A percentile compares a stretch with the other conserved stretches of the same genome.
Conservation (phyloP, 805 yeast species). For the Metschnikowia hibisci region DNA sequence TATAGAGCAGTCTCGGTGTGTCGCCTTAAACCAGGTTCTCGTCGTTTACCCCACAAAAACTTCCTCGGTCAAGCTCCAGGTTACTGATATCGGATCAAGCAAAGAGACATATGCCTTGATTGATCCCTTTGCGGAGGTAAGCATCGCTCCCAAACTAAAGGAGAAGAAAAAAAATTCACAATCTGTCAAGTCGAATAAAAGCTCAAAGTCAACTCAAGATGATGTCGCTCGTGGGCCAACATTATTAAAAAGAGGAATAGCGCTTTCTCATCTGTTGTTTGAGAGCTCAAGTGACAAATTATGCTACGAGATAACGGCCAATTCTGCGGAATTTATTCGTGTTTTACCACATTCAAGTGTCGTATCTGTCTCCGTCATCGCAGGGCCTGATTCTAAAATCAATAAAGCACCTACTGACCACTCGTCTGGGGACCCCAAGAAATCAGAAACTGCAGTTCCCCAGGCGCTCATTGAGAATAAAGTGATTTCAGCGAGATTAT, state of each 20-base stretch:
- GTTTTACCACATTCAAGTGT: slow-evolving; percentile 36
- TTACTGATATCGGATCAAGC: slow-evolving; percentile 42
- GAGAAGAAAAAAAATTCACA: slow-evolving; percentile 23
- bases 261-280: slow-evolving; percentile 50
- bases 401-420: slow-evolving; percentile 10
- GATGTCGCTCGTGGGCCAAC: slow-evolving; percentile 29
- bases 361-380: slow-evolving; percentile 49
- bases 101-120: slow-evolving; percentile 48
- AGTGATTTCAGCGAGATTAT: slow-evolving; percentile 50
- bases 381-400: slow-evolving; percentile 44
- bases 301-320: slow-evolving; percentile 44
- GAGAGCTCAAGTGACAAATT: slow-evolving; percentile 8
- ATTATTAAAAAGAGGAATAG: slow-evolving; percentile 48
- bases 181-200: slow-evolving; percentile 19
- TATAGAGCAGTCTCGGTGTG: slow-evolving; percentile 76
- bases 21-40: slow-evolving; percentile 53
- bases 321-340: slow-evolving; percentile 34
- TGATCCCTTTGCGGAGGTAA: slow-evolving; percentile 62
- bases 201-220: slow-evolving; percentile 16
- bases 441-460: slow-evolving; percentile 9
- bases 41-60: slow-evolving; percentile 63
- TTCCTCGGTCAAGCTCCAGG: slow-evolving; percentile 57
- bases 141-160: slow-evolving; percentile 63
- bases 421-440: slow-evolving; percentile 5
- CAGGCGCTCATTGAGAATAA: slow-evolving; percentile 30